phyloP scores from a whole-genome alignment of 1,284 basidiomycete genomes.

The Cryptococcus sp. region DNA sequence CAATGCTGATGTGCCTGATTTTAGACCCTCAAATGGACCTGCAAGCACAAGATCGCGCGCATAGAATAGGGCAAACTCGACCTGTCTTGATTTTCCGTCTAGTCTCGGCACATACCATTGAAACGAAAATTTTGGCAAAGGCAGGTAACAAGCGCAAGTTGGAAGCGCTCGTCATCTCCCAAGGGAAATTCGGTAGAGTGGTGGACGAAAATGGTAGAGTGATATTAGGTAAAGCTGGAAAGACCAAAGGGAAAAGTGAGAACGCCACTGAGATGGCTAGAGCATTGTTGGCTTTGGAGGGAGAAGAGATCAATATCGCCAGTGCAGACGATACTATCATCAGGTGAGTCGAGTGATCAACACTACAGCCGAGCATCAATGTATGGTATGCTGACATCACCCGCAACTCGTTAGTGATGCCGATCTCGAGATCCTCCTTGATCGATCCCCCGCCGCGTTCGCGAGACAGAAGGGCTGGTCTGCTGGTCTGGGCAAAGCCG shows the following conservation, averaged over 20 bases:
- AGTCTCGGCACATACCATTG: slow-evolving; percentile 76
- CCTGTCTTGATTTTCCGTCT: slow-evolving; percentile 87
- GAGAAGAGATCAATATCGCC: slow-evolving; percentile 86
- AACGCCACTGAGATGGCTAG: slow-evolving; percentile 78
- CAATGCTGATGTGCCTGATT: neutral
- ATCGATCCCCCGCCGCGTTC: slow-evolving; percentile 78
- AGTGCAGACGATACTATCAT: slow-evolving; percentile 74
- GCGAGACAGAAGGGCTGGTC: slow-evolving; percentile 75
- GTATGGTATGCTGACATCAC: slow-evolving; percentile 1
- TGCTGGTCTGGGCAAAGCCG: slow-evolving; percentile 42
- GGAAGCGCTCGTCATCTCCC: slow-evolving; percentile 90
- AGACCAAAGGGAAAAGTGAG: slow-evolving; percentile 56
- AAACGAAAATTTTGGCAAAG: slow-evolving; percentile 85
- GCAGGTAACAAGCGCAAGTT: slow-evolving; percentile 85
- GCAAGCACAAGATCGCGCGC: slow-evolving; percentile 93
- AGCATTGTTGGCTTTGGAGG: slow-evolving; percentile 76
- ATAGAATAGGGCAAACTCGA: slow-evolving; percentile 89
- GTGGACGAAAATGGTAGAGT: slow-evolving; percentile 59
- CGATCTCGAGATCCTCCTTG: slow-evolving; percentile 76
- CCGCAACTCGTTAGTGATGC: slow-evolving; percentile 57
- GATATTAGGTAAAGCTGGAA: slow-evolving; percentile 54
- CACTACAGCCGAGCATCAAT: neutral
- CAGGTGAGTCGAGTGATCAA: slow-evolving; percentile 54
- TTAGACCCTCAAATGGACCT: slow-evolving; percentile 93
- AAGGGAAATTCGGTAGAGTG: slow-evolving; percentile 73